Percentiles rank a stretch among this genome's conserved stretches.
phyloP scores from a whole-genome alignment of 2,329 filamentous ascomycete genomes.

The Metarhizium robertsii region DNA sequence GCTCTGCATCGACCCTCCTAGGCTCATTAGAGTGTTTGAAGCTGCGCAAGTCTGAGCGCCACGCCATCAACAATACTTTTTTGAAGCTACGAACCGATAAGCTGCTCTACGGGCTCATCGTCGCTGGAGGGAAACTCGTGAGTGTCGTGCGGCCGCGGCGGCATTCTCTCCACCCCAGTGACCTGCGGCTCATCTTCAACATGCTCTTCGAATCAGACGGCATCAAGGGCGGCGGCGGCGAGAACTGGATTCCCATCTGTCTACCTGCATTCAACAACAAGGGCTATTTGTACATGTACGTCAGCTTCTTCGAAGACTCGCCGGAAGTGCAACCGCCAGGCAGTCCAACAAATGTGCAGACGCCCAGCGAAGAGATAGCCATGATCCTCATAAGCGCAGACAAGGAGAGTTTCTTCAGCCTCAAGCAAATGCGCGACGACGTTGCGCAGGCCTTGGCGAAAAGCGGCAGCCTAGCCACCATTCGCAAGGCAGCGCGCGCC shows the following conservation, averaged over 20 bases:
- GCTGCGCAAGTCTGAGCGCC: conserved; percentile 77
- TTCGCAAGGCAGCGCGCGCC: conserved; percentile 58
- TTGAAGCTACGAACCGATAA: conserved; percentile 68
- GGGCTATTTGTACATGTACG: conserved; percentile 98
- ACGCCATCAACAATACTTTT: conserved; percentile 78
- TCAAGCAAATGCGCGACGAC: conserved; percentile 63
- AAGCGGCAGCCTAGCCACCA: conserved; percentile 65
- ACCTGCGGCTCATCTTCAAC: conserved; percentile 94
- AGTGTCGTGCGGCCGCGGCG: conserved; percentile 91
- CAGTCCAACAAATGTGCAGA: conserved; percentile 49
- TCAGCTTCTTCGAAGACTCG: conserved; percentile 73
- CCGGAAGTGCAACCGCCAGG: conserved; percentile 31
- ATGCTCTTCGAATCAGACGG: conserved; percentile 97
- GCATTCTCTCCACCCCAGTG: conserved; percentile 90
- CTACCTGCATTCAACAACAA: conserved; percentile 94
- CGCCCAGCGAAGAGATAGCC: conserved; percentile 71
- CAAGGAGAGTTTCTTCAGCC: conserved; percentile 85
- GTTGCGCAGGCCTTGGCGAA: conserved; percentile 61
- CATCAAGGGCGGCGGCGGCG: conserved; percentile 80
- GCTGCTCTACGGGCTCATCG: conserved; percentile 85
- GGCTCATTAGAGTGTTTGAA: conserved; percentile 91
- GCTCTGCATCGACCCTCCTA: conserved; percentile 79
- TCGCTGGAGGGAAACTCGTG: conserved; percentile 85
- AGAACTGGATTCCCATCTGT: conserved; percentile 96
- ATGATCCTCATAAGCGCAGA: conserved; percentile 87